Conservation (phyloP, 129 eudicot species). For the Erigeron canadensis region DNA sequence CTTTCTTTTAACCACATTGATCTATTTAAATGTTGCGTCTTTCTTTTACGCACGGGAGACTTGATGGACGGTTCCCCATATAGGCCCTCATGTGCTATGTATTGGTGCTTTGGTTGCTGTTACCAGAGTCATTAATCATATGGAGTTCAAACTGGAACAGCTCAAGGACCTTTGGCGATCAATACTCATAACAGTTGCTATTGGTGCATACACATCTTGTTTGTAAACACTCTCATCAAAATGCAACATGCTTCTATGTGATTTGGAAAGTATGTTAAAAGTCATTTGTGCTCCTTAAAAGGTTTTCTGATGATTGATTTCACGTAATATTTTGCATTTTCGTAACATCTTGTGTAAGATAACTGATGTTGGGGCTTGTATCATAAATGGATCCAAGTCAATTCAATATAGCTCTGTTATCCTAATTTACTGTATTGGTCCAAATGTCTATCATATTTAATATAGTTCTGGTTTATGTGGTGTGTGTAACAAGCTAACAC, state of each 20-base stretch:
- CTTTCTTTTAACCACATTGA: background rate
- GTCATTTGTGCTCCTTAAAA: slow-evolving; percentile 11
- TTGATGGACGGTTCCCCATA: slow-evolving; percentile 57
- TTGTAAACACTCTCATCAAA: slow-evolving; percentile 1
- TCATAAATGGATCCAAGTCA: background rate
- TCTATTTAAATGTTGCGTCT: background rate
- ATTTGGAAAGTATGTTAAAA: slow-evolving; percentile 5
- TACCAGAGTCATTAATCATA: slow-evolving; percentile 73
- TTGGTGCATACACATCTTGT: slow-evolving; percentile 45
- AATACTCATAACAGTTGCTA: slow-evolving; percentile 59
- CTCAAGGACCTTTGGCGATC: slow-evolving; percentile 96
- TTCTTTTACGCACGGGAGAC: slow-evolving; percentile 19
- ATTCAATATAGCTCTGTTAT: too few species aligned
- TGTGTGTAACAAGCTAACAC: too few species aligned
- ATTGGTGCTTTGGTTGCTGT: slow-evolving; percentile 59
- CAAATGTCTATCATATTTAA: too few species aligned
- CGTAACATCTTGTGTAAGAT: too few species aligned
- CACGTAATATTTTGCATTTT: background rate
- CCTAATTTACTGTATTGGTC: too few species aligned
- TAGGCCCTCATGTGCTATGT: slow-evolving; percentile 57
- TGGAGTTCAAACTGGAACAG: slow-evolving; percentile 84
- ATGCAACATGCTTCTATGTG: background rate
- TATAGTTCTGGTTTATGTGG: too few species aligned
- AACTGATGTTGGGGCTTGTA: too few species aligned
- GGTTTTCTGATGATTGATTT: background rate